Evolutionary conservation across 352 stramenopile species (phyloP), one percentile per base, ranked within the genome.

Genomic region (Pythium folliculosum): DNA sequence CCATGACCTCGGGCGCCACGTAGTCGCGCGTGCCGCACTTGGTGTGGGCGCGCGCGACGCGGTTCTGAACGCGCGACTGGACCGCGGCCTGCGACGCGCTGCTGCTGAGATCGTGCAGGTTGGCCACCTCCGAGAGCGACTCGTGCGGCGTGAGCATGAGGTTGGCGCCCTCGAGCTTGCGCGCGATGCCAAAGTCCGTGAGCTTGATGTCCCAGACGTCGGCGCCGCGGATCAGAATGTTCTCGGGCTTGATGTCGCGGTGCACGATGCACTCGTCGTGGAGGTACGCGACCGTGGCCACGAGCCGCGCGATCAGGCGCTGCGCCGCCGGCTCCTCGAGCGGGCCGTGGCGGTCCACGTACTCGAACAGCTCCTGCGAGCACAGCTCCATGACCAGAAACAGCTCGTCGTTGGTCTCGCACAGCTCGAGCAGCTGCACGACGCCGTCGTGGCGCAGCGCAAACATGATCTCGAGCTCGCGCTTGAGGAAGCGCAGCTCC

Each of bases 401-500:
- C 21, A 96, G 65, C 60, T 88, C 75, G 3, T 92, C 80, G 58
- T 83, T 86, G 62, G 54, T 84, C 61, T 94, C 82, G 51, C 88
- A 96, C 19, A 96, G 73, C 73, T 86, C 86, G n/a, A 92, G 45
- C 25, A 96, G 75, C 17, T 88, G 82, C 43, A 93, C 84, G 21
- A 96, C 79, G 22, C 86, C 86, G 25, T 91, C 81, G 65, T 96
- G 86, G 19, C 76, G 73, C 25, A 96, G 57, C 0, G 56, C 78
- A 65, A 86, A 87, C 82, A 96, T 90, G 70, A 96, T 94, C 71
- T 94, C 86, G n/a, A 94, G 76, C 68, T 96, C 88, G 25, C 87
- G 84, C 71, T 91, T 92, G 43, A 95, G 73, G 52, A 95, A 95
- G 19, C 85, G 82, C 47, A 90, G 63, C 52, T 92, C 83, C 47